A percentile compares a stretch with the other conserved stretches of the same genome.
phyloP scores from a whole-genome alignment of 495 filamentous ascomycete species.

The Penicillium parvum region DNA sequence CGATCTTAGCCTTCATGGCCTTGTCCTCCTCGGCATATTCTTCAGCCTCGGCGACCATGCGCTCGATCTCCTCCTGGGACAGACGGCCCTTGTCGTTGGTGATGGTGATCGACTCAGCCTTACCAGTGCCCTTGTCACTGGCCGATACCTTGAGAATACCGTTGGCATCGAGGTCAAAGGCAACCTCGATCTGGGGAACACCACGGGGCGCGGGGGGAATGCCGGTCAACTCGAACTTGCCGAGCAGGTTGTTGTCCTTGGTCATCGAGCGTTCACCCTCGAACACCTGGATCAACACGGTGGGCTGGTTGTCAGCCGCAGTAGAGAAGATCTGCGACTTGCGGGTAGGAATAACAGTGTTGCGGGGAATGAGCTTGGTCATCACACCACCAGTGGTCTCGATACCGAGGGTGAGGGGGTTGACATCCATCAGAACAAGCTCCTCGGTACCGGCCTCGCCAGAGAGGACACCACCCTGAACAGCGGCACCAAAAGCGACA shows the following conservation, averaged over 20 bases:
- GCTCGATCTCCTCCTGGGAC: slow-evolving; percentile 97
- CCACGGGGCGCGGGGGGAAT: slow-evolving; percentile 97
- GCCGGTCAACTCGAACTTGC: slow-evolving; percentile 97
- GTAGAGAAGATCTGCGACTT: slow-evolving; percentile 99
- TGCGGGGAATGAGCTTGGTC: slow-evolving; percentile 97
- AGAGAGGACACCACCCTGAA: slow-evolving; percentile 96
- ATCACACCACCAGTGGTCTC: slow-evolving; percentile 99
- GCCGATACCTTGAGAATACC: slow-evolving; percentile 98
- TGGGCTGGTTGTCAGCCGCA: slow-evolving; percentile 98
- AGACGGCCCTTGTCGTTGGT: slow-evolving; percentile 99
- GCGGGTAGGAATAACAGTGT: slow-evolving; percentile 98
- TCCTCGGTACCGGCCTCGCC: slow-evolving; percentile 96
- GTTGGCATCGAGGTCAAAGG: slow-evolving; percentile 98
- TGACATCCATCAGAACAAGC: slow-evolving; percentile 93
- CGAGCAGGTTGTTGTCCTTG: slow-evolving; percentile 99
- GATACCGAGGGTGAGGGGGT: slow-evolving; percentile 95
- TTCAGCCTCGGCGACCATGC: slow-evolving; percentile 97
- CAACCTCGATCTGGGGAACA: slow-evolving; percentile 98
- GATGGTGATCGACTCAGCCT: slow-evolving; percentile 96
- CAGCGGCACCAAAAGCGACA: slow-evolving; percentile 97
- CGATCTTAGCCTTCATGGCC: slow-evolving; percentile 88
- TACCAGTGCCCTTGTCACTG: slow-evolving; percentile 97
- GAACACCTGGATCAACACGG: slow-evolving; percentile 98
- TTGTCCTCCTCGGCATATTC: slow-evolving; percentile 99
- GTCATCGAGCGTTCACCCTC: slow-evolving; percentile 98